Base-by-base conservation (phyloP, 108 stramenopile genomes). In the Nitzschia inconspicua region DNA sequence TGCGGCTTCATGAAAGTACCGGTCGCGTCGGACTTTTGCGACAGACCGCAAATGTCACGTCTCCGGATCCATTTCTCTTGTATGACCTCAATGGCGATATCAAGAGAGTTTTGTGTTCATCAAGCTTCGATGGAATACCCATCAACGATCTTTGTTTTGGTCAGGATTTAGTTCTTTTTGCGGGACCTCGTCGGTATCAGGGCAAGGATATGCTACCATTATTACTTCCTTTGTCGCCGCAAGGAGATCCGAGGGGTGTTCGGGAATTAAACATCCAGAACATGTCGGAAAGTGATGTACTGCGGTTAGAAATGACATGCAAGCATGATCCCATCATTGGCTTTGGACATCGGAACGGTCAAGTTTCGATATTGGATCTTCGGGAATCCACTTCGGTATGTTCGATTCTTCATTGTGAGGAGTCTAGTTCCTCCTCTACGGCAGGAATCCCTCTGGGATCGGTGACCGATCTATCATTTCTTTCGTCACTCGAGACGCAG, bases 291-390 rank as follows among this genome's bases (percentile, higher is more conserved):
- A 53, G 50, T 10, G 70, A 71, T 57, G 70, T 55, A 6, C 56
- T 71, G 8, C 59, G 70, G 3, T 51, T 71, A 4, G 70, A 71
- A 48, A 63, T 71, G 60, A 54, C 34, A n/a, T 69, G 68, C 26
- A 23, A 63, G 20, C 42, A 71, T 14, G 70, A 71, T 41, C 63
- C 63, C 25, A 32, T 39, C 20, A 1, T 71, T 19, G 70, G 46
- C 26, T 71, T 71, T 71, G 70, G 70, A 22, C 70, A 71, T 35
- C 60, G 70, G 11, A 71, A 71, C 41, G 70, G 70, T 4, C 61
- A 57, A 43, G 61, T 71, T 7, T 71, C 70, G 1, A n/a, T 71
- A 26, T 55, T 71, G 54, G 70, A 71, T 30, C 40, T 63, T 44
- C 43, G 70, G 23, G 59, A 56, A 28, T 57, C 60, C 3, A 19